phyloP scores from a whole-genome alignment of 257 asterid genomes.

The Leonotis leonurus region DNA sequence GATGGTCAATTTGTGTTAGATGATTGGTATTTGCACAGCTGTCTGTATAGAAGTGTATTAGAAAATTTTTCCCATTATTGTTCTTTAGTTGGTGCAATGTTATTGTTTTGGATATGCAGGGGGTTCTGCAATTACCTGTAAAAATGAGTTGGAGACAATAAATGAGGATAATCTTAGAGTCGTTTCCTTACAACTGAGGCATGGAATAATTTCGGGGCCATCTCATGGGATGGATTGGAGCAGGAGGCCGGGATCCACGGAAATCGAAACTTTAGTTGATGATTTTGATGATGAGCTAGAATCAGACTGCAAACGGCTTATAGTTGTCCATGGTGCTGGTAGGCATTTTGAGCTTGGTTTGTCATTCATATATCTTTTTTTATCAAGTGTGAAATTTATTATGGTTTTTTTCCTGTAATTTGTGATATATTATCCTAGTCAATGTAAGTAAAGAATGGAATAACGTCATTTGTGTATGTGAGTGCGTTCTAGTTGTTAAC shows the following conservation, averaged over 20 bases:
- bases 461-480: background rate
- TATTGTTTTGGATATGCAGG: slow-evolving; percentile 35
- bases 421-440: background rate
- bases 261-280: slow-evolving; percentile 30
- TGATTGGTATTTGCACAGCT: background rate
- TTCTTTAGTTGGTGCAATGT: background rate
- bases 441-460: slow-evolving; percentile 1
- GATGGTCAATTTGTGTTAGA: background rate
- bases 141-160: slow-evolving; percentile 74
- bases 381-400: background rate
- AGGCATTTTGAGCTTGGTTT: slow-evolving; percentile 16
- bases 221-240: slow-evolving; percentile 90
- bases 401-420: background rate
- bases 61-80: background rate
- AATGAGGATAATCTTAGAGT: slow-evolving; percentile 50
- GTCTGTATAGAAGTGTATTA: background rate
- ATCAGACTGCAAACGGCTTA: slow-evolving; percentile 39
- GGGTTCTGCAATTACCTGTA: slow-evolving; percentile 87
- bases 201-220: slow-evolving; percentile 53
- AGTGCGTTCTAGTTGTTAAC: background rate
- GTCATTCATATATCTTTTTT: slow-evolving; percentile 1
- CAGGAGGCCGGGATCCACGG: slow-evolving; percentile 58
- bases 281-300: slow-evolving; percentile 33
- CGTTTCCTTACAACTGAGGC: slow-evolving; percentile 71
- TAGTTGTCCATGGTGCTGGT: slow-evolving; percentile 99